phyloP scores from a whole-genome alignment of 2,329 filamentous ascomycete genomes.

The Paecilomyces sp. region DNA sequence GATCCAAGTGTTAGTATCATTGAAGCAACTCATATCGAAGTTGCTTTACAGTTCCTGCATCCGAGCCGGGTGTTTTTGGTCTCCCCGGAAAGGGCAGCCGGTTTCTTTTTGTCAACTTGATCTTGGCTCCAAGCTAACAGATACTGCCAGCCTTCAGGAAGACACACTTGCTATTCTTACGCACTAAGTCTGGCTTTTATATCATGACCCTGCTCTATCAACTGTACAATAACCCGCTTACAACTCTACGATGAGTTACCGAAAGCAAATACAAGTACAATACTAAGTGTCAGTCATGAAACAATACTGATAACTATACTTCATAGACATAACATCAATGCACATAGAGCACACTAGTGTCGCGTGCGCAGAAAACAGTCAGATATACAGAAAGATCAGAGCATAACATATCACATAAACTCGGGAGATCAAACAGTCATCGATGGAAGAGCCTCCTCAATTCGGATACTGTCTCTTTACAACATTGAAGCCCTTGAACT shows the following conservation, averaged over 20 bases:
- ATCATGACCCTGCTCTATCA: background rate
- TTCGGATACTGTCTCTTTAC: slow-evolving; percentile 5
- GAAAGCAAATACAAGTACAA: background rate
- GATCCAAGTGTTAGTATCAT: background rate
- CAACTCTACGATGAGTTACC: background rate
- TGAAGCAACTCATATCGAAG: background rate
- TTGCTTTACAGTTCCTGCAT: background rate
- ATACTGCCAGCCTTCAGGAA: no score
- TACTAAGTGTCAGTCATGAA: background rate
- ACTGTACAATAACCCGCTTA: background rate
- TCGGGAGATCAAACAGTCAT: background rate
- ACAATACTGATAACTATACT: background rate
- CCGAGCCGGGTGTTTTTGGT: background rate
- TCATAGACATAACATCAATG: background rate
- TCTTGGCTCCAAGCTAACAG: no score
- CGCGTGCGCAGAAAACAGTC: background rate
- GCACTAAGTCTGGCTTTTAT: no score
- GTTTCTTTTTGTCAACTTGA: no score
- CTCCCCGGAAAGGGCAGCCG: no score
- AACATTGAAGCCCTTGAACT: slow-evolving; percentile 11
- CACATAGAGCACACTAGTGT: background rate
- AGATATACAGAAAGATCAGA: background rate
- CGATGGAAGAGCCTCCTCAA: background rate
- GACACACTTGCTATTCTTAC: no score
- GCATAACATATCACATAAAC: background rate